A percentile compares a stretch with the other conserved stretches of the same genome.
Evolutionary conservation across 805 yeast genomes (phyloP).

Genomic region (Metschnikowia sp.): DNA sequence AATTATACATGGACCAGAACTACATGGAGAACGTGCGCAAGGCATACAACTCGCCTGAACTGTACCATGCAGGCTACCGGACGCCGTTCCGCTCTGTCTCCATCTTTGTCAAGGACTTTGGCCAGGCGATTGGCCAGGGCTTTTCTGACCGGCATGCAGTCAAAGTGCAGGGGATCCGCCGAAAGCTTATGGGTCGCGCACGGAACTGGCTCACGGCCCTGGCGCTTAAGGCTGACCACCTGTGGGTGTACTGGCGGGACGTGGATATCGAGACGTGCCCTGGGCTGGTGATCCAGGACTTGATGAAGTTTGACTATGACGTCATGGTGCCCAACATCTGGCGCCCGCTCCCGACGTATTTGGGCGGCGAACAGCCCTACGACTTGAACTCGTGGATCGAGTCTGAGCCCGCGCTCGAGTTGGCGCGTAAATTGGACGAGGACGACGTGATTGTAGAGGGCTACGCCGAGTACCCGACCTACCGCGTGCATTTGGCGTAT

Average conservation of each 20-base stretch:
- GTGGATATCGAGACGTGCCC: conserved; percentile 83
- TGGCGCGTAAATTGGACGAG: conserved; percentile 63
- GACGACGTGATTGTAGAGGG: conserved; percentile 90
- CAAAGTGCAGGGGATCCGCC: conserved; percentile 78
- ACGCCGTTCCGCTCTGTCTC: conserved; percentile 76
- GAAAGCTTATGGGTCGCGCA: conserved; percentile 84
- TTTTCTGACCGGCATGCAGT: conserved; percentile 82
- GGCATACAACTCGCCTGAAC: conserved; percentile 59
- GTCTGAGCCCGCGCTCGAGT: conserved; percentile 66
- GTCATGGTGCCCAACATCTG: conserved; percentile 87
- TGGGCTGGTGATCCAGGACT: conserved; percentile 66
- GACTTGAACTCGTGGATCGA: conserved; percentile 97
- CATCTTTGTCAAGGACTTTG: conserved; percentile 78
- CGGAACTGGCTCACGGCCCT: conserved; percentile 77
- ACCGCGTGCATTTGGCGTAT: conserved; percentile 80
- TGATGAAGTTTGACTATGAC: conserved; percentile 68
- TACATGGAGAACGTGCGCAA: conserved; percentile 55
- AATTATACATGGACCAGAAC: conserved; percentile 63
- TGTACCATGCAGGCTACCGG: conserved; percentile 55
- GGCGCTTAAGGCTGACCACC: conserved; percentile 77
- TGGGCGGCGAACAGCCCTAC: conserved; percentile 90
- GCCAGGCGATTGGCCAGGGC: conserved; percentile 82
- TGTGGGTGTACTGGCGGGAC: conserved; percentile 92
- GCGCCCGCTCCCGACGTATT: conserved; percentile 93
- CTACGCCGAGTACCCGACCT: conserved; percentile 81